Conservation (phyloP, 1,139 yeast genomes). For the Sugiyamaella grinbergsii region DNA sequence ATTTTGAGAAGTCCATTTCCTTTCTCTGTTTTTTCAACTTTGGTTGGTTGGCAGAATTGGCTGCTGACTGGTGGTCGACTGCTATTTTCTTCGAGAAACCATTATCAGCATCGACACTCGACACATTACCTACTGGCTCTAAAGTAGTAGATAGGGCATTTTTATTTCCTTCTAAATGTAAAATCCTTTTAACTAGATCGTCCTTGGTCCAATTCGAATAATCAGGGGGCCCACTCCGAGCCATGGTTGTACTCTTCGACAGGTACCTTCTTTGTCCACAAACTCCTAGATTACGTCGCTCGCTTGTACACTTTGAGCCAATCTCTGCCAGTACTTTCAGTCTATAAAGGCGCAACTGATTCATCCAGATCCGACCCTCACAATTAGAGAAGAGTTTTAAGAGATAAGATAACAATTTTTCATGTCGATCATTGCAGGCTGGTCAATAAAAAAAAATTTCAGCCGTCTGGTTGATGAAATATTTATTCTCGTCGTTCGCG, state of each 20-base stretch:
- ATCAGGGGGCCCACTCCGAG: slow-evolving; percentile 5
- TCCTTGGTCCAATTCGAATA: slow-evolving; percentile 55
- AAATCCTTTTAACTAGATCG: slow-evolving; percentile 53
- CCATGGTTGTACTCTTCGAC: background rate
- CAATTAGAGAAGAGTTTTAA: slow-evolving; percentile 3
- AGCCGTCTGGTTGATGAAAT: slow-evolving; percentile 13
- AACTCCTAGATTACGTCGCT: background rate
- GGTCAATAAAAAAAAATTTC: slow-evolving; percentile 9
- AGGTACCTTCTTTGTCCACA: background rate
- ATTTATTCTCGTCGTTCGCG: too few relatives aligned
- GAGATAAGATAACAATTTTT: slow-evolving; percentile 18
- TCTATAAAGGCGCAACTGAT: background rate
- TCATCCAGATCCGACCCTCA: slow-evolving; percentile 3
- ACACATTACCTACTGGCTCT: too few relatives aligned
- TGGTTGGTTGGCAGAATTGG: background rate
- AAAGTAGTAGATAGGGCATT: too few relatives aligned
- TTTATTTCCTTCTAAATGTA: slow-evolving; percentile 49
- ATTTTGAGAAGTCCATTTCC: slow-evolving; percentile 68
- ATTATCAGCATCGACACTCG: background rate
- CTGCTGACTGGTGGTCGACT: background rate
- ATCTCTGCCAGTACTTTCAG: background rate
- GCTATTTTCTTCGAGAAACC: too few relatives aligned
- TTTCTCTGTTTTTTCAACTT: slow-evolving; percentile 40
- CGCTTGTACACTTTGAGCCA: background rate
- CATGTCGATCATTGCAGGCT: slow-evolving; percentile 12